A percentile compares a stretch with the other conserved stretches of the same genome.
Evolutionary conservation across 495 filamentous ascomycete species (phyloP).

Genomic region (Aspergillus incahuasiensis): DNA sequence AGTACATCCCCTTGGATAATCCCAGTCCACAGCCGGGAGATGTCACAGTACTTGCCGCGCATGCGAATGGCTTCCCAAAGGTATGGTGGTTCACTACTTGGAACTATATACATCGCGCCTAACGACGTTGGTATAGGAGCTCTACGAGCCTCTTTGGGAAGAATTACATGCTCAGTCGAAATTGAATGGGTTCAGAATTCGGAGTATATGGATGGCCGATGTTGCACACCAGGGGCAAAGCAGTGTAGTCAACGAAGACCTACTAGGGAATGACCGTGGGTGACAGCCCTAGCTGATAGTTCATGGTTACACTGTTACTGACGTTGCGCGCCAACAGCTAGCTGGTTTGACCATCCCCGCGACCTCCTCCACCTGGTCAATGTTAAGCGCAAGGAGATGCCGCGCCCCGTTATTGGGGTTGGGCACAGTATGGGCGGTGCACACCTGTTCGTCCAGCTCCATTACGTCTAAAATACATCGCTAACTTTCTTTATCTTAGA

Average conservation of each 20-base stretch:
- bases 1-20: constrained; percentile 73
- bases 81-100: constrained; percentile 30
- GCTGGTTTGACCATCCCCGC: constrained; percentile 81
- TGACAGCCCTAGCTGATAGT: not conserved
- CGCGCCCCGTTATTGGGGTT: constrained; percentile 80
- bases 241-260: constrained; percentile 66
- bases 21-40: constrained; percentile 60
- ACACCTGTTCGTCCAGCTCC: constrained; percentile 44
- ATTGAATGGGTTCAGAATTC: constrained; percentile 60
- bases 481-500: constrained; percentile 20
- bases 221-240: constrained; percentile 71
- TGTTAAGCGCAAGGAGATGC: constrained; percentile 75
- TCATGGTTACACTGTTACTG: not conserved
- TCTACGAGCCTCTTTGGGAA: constrained; percentile 86
- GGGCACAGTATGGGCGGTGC: constrained; percentile 87
- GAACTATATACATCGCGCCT: not conserved
- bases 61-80: constrained; percentile 91
- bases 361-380: constrained; percentile 89
- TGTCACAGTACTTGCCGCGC: constrained; percentile 76
- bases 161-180: constrained; percentile 57
- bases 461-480: not conserved
- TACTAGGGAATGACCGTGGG: constrained; percentile 76
- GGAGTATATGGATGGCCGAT: constrained; percentile 84
- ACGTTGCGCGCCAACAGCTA: constrained; percentile 42
- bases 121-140: constrained; percentile 47